Conservation (phyloP, 2,329 filamentous ascomycete genomes). For the Berkeleyomyces basicola region DNA sequence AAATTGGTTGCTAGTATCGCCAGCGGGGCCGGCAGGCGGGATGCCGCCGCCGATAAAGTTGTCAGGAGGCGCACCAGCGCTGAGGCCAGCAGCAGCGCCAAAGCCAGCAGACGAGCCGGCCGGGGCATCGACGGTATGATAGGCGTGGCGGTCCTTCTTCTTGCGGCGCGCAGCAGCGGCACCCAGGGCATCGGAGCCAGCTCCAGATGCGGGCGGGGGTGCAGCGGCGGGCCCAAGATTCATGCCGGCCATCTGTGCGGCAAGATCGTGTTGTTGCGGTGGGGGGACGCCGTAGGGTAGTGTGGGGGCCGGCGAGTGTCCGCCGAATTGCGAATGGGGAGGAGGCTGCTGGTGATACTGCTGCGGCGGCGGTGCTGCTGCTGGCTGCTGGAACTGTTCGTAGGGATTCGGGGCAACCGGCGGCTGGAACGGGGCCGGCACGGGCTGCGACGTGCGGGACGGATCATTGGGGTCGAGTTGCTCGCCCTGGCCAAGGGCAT, state of each 20-base stretch:
- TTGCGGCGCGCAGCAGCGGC: slow-evolving; percentile 44
- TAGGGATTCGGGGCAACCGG: slow-evolving; percentile 38
- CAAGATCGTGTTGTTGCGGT: slow-evolving; percentile 30
- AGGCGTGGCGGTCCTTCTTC: slow-evolving; percentile 91
- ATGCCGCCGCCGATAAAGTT: slow-evolving; percentile 2
- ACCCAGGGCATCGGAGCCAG: slow-evolving; percentile 17
- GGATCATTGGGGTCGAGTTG: slow-evolving; percentile 38
- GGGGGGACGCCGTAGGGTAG: slow-evolving; percentile 8
- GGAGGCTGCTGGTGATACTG: slow-evolving; percentile 2
- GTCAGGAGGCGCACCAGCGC: slow-evolving; percentile 18
- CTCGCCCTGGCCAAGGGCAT: slow-evolving; percentile 39
- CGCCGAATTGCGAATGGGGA: slow-evolving; percentile 6
- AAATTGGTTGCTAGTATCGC: slow-evolving; percentile 21
- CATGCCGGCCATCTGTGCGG: slow-evolving; percentile 65
- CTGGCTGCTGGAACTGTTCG: slow-evolving; percentile 23
- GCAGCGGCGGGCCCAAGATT: slow-evolving; percentile 33
- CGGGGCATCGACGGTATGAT: slow-evolving; percentile 62
- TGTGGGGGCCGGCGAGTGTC: slow-evolving; percentile 6
- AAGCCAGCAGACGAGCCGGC: slow-evolving; percentile 51
- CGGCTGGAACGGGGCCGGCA: slow-evolving; percentile 38
- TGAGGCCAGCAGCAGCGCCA: slow-evolving; percentile 42
- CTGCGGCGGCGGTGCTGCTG: slow-evolving; percentile 8
- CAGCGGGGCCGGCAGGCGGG: not conserved
- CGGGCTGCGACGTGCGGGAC: slow-evolving; percentile 32
- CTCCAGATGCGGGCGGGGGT: not conserved